Evolutionary conservation across 2,329 filamentous ascomycete species (phyloP), one percentile per base, ranked within the genome.

Genomic region (Fusarium sp.): DNA sequence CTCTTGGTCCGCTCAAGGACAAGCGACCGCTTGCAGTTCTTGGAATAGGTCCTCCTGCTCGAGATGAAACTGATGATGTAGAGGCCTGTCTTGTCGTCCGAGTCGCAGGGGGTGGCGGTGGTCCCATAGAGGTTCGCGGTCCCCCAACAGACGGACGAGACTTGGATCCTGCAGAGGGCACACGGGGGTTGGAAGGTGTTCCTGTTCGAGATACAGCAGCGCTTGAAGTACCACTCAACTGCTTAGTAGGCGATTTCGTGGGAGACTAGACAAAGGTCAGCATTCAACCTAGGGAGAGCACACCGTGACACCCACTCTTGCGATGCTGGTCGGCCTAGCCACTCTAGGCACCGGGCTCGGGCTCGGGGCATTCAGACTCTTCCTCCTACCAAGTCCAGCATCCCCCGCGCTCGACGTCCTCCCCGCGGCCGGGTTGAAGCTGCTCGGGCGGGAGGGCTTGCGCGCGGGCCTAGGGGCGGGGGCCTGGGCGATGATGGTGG

Each of bases 161-260:
- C 73, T 86, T 90, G 31, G 78, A 72, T 68, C 79, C 75, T 69
- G 83, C 73, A 46, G 83, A 81, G 1, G 82, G 76, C 29, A 80
- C 80, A 59, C 83, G 81, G 57, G 83, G 78, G 72, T 86, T 88
- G 40, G 89, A 86, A 1, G 91, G 89, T 2, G 89, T 92, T 38
- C 81, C 86, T 11, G 89, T 92, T 72, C 90, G 83, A 40, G 90
- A 90, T 1, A 84, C 86, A 2, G 84, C 81, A 5, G 84, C 78
- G 71, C 86, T 89, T 1, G 89, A 86, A 2, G 88, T 83, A 36
- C 79, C 83, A 64, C 79, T 79, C 49, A 91, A 78, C 73, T 92
- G 90, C 76, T 96, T 96, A 3, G 90, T 92, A 2, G 92, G 92
- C 1, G 91, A 94, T 74, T 92, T 94, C 0, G 87, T 90, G 2